phyloP scores from a whole-genome alignment of 164 flowering plant species.

The Kingdonia uniflora region DNA sequence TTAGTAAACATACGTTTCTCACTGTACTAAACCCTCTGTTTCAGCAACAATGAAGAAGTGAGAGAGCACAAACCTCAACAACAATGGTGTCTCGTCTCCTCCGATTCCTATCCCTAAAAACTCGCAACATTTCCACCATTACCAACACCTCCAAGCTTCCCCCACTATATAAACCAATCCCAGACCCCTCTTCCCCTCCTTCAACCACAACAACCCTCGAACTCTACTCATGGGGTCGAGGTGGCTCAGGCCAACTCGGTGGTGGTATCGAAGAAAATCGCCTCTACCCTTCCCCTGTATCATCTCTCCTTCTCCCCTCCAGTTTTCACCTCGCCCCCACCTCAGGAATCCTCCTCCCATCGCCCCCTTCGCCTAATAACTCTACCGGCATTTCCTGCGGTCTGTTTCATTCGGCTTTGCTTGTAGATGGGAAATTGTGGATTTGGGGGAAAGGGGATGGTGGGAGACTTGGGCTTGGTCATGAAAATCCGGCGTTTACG shows the following conservation, averaged over 20 bases:
- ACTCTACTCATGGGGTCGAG: conserved; percentile 84
- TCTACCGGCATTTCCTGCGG: conserved; percentile 76
- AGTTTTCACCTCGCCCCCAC: conserved; percentile 37
- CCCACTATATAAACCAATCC: conserved; percentile 18
- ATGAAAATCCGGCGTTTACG: conserved; percentile 51
- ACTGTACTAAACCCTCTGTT: too few relatives aligned
- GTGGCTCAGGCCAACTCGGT: conserved; percentile 88
- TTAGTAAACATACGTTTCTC: too few relatives aligned
- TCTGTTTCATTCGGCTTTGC: conserved; percentile 64
- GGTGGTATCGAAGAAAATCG: conserved; percentile 66
- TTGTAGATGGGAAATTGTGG: conserved; percentile 67
- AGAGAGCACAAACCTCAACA: too few relatives aligned
- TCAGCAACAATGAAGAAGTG: too few relatives aligned
- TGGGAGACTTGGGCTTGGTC: conserved; percentile 79
- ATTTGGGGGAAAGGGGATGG: conserved; percentile 97
- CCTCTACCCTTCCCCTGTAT: conserved; percentile 58
- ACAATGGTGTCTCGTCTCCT: too few relatives aligned
- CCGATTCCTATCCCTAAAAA: too few relatives aligned
- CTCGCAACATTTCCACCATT: too few relatives aligned
- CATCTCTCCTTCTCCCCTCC: conserved; percentile 39
- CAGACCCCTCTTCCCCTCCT: background rate
- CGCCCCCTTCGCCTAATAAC: background rate
- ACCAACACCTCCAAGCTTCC: conserved; percentile 20
- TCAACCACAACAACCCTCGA: conserved; percentile 33
- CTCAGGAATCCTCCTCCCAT: conserved; percentile 32